Evolutionary conservation across 1,284 basidiomycete genomes (phyloP), one percentile per base, ranked within the genome.

Genomic region (Ustilago trichophora): DNA sequence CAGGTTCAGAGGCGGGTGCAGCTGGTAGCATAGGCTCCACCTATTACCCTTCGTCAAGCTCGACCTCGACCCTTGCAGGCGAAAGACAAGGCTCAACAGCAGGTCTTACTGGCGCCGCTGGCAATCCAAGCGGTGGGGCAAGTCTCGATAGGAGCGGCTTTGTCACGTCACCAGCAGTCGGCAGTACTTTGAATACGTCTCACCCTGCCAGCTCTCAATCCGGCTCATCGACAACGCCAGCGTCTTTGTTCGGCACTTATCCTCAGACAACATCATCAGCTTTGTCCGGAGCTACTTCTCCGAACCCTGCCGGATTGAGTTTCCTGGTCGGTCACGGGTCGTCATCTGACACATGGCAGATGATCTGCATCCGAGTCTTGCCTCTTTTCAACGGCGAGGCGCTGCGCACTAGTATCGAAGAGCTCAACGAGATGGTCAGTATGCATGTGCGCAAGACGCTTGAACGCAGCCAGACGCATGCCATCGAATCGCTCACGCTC

Each of bases 381-480:
- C 93, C 93, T 0, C 83, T 96, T 6, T 96, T 94, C 84, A 96
- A 96, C 52, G 91, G 92, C 36, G 91, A 95, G 75, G 89, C 90
- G 2, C 85, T 96, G n/a, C 87, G 89, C 69, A 87, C 89, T 34
- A 90, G 92, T 25, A 91, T 98, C 73, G 95, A 98, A 83, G 92
- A 95, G 72, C 85, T 98, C 29, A 96, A 96, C 75, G 83, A 86
- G 10, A 86, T 91, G 27, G 91, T 75, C 44, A 65, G 55, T 12
- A 84, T 87, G 4, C 93, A 94, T 76, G 89, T 94, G 59, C 87
- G 88, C 19, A 76, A 80, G 6, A 82, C 81, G 10, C 75, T 84
- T 37, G 77, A 82, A 6, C 80, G 82, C 15, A 71, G 74, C n/a
- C 78, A 83, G 1, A 76, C 82, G 1, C 76, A 82, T 9, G 83